These are phyloP conservation scores for Thelonectria rubi DNA, from an alignment of 2,329 filamentous ascomycete species.

Conservation along the genomic window DNA sequence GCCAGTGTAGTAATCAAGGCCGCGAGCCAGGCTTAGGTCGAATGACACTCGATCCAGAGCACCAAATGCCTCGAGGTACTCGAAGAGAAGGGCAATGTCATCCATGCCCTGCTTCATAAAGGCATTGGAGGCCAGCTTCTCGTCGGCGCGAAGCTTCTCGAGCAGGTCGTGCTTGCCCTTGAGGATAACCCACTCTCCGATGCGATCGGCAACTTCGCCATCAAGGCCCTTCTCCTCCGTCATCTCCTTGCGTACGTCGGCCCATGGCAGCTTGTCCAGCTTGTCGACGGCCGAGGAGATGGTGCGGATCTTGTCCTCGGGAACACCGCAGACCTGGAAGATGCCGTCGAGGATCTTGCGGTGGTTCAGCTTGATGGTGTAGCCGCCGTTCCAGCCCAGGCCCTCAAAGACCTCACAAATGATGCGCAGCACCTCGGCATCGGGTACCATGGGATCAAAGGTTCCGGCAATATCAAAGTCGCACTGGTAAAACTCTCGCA, in stretches of 20 bases:
- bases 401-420: conserved; percentile 85
- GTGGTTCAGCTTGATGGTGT: conserved; percentile 95
- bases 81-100: conserved; percentile 83
- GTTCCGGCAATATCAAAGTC: conserved; percentile 93
- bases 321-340: conserved; percentile 90
- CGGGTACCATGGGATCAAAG: conserved; percentile 91
- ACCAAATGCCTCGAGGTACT: conserved; percentile 81
- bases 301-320: conserved; percentile 83
- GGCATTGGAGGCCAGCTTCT: conserved; percentile 73
- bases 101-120: conserved; percentile 81
- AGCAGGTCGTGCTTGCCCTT: conserved; percentile 82
- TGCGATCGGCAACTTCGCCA: conserved; percentile 81
- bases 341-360: conserved; percentile 92
- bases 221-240: conserved; percentile 88
- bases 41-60: conserved; percentile 82
- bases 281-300: conserved; percentile 97
- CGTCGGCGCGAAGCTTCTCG: conserved; percentile 72
- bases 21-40: conserved; percentile 88
- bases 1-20: conserved; percentile 92
- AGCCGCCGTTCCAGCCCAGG: conserved; percentile 76
- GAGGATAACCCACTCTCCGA: conserved; percentile 82
- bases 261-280: conserved; percentile 91
- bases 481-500: conserved; percentile 97
- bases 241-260: conserved; percentile 92
- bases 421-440: conserved; percentile 88